Evolutionary conservation across 1,284 basidiomycete genomes (phyloP).

Genomic region (Cutaneotrichosporon sp.): DNA sequence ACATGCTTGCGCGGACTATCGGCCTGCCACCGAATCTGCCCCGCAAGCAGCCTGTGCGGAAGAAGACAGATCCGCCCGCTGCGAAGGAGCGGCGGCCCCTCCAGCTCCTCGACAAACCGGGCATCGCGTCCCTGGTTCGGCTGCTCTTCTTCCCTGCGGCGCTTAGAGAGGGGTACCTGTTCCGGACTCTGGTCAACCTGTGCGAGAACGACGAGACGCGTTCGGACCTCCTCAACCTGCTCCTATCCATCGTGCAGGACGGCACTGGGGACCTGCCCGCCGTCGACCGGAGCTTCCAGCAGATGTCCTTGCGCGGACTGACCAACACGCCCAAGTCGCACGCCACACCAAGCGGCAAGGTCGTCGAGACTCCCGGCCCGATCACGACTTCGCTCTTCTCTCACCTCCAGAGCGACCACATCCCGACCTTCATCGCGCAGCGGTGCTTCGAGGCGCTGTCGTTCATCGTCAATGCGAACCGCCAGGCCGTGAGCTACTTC

Average conservation of each 20-base stretch:
- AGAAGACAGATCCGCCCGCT: background rate
- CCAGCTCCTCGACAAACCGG: constrained; percentile 85
- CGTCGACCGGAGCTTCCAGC: constrained; percentile 89
- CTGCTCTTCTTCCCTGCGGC: constrained; percentile 90
- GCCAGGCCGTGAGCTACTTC: constrained; percentile 82
- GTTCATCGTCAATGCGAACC: constrained; percentile 78
- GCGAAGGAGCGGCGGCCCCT: constrained; percentile 52
- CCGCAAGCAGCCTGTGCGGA: background rate
- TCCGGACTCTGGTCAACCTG: constrained; percentile 87
- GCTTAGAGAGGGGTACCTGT: constrained; percentile 74
- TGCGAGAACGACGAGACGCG: constrained; percentile 93
- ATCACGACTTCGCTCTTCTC: constrained; percentile 56
- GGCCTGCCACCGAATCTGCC: background rate
- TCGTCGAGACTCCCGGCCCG: constrained; percentile 45
- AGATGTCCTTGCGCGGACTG: constrained; percentile 70
- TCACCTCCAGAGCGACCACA: constrained; percentile 69
- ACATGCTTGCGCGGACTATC: constrained; percentile 6
- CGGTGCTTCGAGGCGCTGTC: constrained; percentile 83
- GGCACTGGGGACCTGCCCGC: constrained; percentile 86
- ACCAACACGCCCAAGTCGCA: constrained; percentile 62
- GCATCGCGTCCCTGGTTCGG: constrained; percentile 83
- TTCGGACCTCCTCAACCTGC: constrained; percentile 84
- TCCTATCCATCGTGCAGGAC: constrained; percentile 88
- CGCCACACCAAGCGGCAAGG: constrained; percentile 58
- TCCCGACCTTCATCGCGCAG: constrained; percentile 86